A percentile compares a stretch with the other conserved stretches of the same genome.
phyloP scores from a whole-genome alignment of 805 yeast species.

The Teunomyces funiuensis region DNA sequence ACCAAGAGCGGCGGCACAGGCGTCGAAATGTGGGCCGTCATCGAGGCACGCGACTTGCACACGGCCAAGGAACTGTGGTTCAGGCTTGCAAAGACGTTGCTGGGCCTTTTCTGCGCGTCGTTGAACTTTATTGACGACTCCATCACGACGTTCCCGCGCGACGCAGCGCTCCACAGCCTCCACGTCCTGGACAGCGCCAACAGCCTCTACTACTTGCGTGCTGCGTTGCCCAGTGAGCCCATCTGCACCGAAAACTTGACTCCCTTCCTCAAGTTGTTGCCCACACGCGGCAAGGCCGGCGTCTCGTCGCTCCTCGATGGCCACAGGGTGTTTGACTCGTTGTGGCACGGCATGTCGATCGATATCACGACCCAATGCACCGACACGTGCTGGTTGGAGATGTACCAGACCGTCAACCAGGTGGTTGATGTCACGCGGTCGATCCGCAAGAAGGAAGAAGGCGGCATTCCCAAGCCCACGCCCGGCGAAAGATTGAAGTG shows the following conservation, averaged over 20 bases:
- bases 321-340: constrained; percentile 83
- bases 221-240: constrained; percentile 92
- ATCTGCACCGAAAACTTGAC: constrained; percentile 96
- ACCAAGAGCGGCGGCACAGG: constrained; percentile 85
- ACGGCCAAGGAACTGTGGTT: constrained; percentile 70
- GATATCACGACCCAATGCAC: constrained; percentile 64
- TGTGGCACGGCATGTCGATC: constrained; percentile 92
- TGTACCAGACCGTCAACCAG: constrained; percentile 68
- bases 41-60: constrained; percentile 59
- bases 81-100: constrained; percentile 66
- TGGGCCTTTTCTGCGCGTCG: constrained; percentile 95
- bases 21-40: constrained; percentile 86
- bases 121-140: constrained; percentile 81
- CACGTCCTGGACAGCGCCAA: constrained; percentile 27
- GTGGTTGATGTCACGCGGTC: constrained; percentile 71
- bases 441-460: constrained; percentile 54
- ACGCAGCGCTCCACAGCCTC: constrained; percentile 11
- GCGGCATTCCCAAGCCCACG: constrained; percentile 79
- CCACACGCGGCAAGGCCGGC: constrained; percentile 91
- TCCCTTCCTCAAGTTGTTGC: constrained; percentile 85
- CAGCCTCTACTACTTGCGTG: constrained; percentile 61
- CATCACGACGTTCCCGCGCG: constrained; percentile 61
- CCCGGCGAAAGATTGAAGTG: constrained; percentile 72
- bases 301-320: constrained; percentile 84
- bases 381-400: constrained; percentile 44